A percentile compares a stretch with the other conserved stretches of the same genome.
Evolutionary conservation across 2,329 filamentous ascomycete species (phyloP).

Genomic region (Aspergillus hiratsukae): DNA sequence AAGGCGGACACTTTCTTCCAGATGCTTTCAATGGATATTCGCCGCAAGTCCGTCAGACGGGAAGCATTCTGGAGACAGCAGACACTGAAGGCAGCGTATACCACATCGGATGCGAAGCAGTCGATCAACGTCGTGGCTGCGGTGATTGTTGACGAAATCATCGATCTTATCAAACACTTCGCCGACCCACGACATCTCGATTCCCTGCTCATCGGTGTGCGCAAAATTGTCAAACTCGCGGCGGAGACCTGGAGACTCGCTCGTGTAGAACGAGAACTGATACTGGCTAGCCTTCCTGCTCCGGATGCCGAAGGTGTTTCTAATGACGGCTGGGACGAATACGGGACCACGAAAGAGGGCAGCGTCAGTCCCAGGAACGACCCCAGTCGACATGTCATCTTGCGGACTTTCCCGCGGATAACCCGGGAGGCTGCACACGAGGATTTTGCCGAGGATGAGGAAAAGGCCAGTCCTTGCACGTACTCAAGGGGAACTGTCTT

Average conservation of each 20-base stretch:
- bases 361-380: slow-evolving; percentile 12
- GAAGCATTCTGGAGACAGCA: slow-evolving; percentile 57
- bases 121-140: slow-evolving; percentile 53
- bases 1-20: slow-evolving; percentile 54
- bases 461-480: slow-evolving; percentile 41
- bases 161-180: slow-evolving; percentile 51
- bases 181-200: slow-evolving; percentile 49
- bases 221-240: slow-evolving; percentile 54
- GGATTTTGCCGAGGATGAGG: slow-evolving; percentile 44
- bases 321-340: slow-evolving; percentile 38
- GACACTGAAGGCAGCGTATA: slow-evolving; percentile 55
- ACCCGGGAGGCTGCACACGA: slow-evolving; percentile 49
- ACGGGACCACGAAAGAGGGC: slow-evolving; percentile 21
- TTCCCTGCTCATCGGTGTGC: slow-evolving; percentile 47
- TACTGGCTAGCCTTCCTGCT: slow-evolving; percentile 48
- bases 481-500: slow-evolving; percentile 48
- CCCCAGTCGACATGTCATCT: slow-evolving; percentile 40
- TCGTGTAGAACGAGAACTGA: slow-evolving; percentile 53
- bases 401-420: slow-evolving; percentile 51
- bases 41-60: slow-evolving; percentile 52
- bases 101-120: slow-evolving; percentile 52
- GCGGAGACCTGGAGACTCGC: slow-evolving; percentile 57
- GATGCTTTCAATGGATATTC: slow-evolving; percentile 53
- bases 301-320: slow-evolving; percentile 30
- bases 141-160: slow-evolving; percentile 54